Base-by-base conservation (phyloP, 371 early-diverging fungal species). In the Circinella minor region DNA sequence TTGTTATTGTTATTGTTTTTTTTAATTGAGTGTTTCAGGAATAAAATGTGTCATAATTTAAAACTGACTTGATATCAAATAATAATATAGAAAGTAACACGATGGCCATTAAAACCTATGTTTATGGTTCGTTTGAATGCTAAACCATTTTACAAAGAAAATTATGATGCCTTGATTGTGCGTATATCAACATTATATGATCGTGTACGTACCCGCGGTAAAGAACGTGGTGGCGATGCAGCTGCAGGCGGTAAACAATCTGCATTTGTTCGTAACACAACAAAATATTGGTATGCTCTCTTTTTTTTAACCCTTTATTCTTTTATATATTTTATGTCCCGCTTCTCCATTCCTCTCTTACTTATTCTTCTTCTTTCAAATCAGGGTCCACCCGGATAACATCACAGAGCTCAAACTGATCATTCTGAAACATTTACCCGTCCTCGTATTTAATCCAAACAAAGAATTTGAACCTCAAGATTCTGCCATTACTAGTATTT, bases 401-500 rank as follows among this genome's bases (percentile, higher is more conserved):
- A 94, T 99, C 60, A 96, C 95, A 63, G 98, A 98, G 72, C 90
- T 99, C 71, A 96, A 98, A 78, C 87, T 94, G 65, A 86, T 91
- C 69, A 96, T 99, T 70, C 88, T 99, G 51, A 95, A 95, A 80
- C 92, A 99, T 75, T 88, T 99, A 43, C 99, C 99, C 17, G 97
- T 99, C 37, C 88, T 99, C 65, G 91, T 99, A 13, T 99, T 97
- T 79, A 91, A 90, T 69, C 89, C 92, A 48, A 95, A 95, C 85
- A 93, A 84, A 82, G 90, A 86, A 54, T 85, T 87, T 60, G 83
- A 88, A 62, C 74, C 84, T 15, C 85, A 88, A 36, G 96, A 96
- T 72, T 95, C 99, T 3, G 97, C 96, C 46, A 96, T 99, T 74
- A 93, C 96, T 9, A 95, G 96, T 72, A 92, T 99, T n/a, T 99